Evolutionary conservation across 164 flowering plant genomes (phyloP).

Genomic region (Aristolochia fimbriata): DNA sequence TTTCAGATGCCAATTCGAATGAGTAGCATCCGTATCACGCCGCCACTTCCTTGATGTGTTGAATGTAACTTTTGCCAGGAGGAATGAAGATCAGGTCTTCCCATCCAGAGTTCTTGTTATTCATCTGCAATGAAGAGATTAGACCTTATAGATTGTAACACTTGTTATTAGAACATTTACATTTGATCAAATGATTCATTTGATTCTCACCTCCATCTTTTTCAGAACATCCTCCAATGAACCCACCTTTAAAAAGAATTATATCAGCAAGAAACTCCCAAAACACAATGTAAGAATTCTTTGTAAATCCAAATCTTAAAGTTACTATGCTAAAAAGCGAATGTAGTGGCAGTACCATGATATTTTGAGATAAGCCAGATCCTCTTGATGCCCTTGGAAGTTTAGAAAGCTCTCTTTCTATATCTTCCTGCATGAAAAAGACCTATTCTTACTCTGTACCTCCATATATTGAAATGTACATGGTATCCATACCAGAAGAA

Average conservation of each 20-base stretch:
- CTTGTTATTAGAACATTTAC: not conserved
- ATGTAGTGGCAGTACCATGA: conserved; percentile 41
- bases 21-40: conserved; percentile 21
- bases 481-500: not conserved
- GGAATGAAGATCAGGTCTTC: conserved; percentile 91
- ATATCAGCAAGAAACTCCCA: not conserved
- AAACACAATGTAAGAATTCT: too few relatives aligned
- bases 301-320: too few relatives aligned
- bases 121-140: conserved; percentile 31
- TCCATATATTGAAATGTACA: too few relatives aligned
- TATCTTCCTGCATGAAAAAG: conserved; percentile 61
- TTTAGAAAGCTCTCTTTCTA: conserved; percentile 65
- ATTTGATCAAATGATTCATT: not conserved
- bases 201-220: conserved; percentile 75
- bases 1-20: too few relatives aligned
- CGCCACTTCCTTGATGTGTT: conserved; percentile 63
- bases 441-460: too few relatives aligned
- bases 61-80: conserved; percentile 84
- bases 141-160: not conserved
- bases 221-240: conserved; percentile 87
- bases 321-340: not conserved
- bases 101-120: conserved; percentile 83
- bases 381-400: conserved; percentile 58
- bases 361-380: conserved; percentile 44
- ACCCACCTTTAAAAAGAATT: conserved; percentile 54